Evolutionary conservation across 805 yeast genomes (phyloP), one percentile per base, ranked within the genome.

Genomic region (Pichia deserticola): DNA sequence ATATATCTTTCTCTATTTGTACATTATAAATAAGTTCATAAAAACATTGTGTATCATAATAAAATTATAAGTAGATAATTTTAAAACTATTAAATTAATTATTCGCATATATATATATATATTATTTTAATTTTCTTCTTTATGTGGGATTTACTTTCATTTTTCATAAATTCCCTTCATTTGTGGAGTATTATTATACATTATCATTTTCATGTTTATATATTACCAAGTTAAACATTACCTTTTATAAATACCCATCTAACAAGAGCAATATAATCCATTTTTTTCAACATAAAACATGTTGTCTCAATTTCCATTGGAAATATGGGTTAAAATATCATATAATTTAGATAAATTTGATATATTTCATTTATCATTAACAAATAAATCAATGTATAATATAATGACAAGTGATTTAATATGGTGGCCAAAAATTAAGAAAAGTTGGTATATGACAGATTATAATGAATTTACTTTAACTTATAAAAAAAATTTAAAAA

Each of bases 271-370:
- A 7, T 2, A 30, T 30, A 30, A 30, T 30, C 9, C 4, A 30
- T 7, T 1, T 2, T 2, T 30, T 9, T 30, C 9, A 30, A 30
- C 32, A 30, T 30, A 3, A 30, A 30, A 30, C 9, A 30, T 30
- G 32, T 30, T 44, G 15, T 28, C 39, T 13, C 35, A 38, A 35
- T 34, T 48, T 13, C 62, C 63, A 3, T 8, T 55, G 12, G 65
- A 61, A 37, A 44, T 57, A n/a, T 61, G 64, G 64, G 39, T 45
- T 3, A 43, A 54, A 3, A 48, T 61, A 4, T 48, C 52, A 5
- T 4, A 11, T 0, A 2, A 40, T 30, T 36, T 60, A 10, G 30
- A 47, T 12, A 45, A 44, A 7, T 34, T 11, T 5, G 62, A 60
- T 38, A 42, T 54, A 7, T 42, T 50, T 27, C 36, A 32, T 33